These are phyloP conservation scores for Corynascus novoguineensis DNA, from an alignment of 495 filamentous ascomycete species.

Conservation along the genomic window DNA sequence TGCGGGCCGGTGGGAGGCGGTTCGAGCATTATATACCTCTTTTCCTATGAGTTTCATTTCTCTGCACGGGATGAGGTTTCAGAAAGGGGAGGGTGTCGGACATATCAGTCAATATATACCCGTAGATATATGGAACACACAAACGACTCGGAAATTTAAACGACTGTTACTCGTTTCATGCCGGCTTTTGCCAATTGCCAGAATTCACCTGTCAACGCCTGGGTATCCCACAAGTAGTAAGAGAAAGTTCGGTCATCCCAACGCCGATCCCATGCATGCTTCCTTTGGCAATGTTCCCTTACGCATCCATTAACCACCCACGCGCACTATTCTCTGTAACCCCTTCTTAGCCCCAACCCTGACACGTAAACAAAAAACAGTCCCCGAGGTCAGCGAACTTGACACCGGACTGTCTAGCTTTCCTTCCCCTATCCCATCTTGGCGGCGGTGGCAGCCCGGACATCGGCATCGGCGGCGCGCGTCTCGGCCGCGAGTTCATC, in stretches of 20 bases:
- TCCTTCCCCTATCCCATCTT: background rate
- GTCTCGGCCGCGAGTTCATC: slow-evolving; percentile 46
- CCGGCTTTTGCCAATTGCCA: too few species aligned
- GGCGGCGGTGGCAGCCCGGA: slow-evolving; percentile 22
- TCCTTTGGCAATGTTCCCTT: background rate
- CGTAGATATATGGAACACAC: background rate
- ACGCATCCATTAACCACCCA: background rate
- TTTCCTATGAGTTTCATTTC: background rate
- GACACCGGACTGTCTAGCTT: background rate
- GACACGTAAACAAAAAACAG: too few species aligned
- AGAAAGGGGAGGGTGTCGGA: background rate
- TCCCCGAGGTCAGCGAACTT: too few species aligned
- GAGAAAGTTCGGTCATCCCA: background rate
- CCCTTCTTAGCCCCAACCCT: too few species aligned
- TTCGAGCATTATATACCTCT: slow-evolving; percentile 13
- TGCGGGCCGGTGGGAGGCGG: background rate
- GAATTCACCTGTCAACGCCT: background rate
- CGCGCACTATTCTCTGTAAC: background rate
- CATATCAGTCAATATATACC: slow-evolving; percentile 2
- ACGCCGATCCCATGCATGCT: background rate
- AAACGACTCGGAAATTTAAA: too few species aligned
- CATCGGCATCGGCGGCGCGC: slow-evolving; percentile 42
- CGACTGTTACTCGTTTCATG: too few species aligned
- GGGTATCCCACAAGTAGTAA: background rate
- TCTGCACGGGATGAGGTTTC: background rate